Conservation (phyloP, 345 rosid genomes). For the Xanthoceras sorbifolium region DNA sequence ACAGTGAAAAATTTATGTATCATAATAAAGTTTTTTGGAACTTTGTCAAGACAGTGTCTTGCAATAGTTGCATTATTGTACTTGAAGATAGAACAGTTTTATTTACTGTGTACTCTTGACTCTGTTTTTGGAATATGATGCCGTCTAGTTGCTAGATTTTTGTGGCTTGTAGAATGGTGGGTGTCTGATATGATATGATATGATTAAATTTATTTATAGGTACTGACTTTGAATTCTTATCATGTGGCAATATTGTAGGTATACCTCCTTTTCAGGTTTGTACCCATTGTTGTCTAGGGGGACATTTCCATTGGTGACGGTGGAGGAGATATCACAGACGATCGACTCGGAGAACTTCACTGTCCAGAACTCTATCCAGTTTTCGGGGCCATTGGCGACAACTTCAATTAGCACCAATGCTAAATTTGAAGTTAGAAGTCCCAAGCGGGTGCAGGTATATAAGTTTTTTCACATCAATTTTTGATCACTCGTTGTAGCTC, state of each 20-base stretch:
- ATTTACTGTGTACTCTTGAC: too few relatives aligned
- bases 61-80: neutral
- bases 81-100: neutral
- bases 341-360: slow-evolving; percentile 80
- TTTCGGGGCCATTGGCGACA: slow-evolving; percentile 76
- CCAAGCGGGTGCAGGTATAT: slow-evolving; percentile 91
- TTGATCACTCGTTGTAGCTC: neutral
- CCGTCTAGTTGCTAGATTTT: too few relatives aligned
- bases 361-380: slow-evolving; percentile 72
- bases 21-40: neutral
- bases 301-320: slow-evolving; percentile 57
- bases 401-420: slow-evolving; percentile 84
- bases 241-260: slow-evolving; percentile 44
- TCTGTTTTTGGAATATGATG: too few relatives aligned
- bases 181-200: too few relatives aligned
- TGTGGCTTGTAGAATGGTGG: too few relatives aligned
- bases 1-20: neutral
- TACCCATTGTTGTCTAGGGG: slow-evolving; percentile 85
- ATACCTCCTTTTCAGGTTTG: slow-evolving; percentile 77
- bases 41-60: neutral
- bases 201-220: too few relatives aligned
- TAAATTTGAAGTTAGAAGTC: slow-evolving; percentile 86
- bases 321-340: slow-evolving; percentile 91
- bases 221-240: too few relatives aligned
- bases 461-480: neutral